phyloP scores from a whole-genome alignment of 2,329 filamentous ascomycete genomes.

The Phoma herbarum region DNA sequence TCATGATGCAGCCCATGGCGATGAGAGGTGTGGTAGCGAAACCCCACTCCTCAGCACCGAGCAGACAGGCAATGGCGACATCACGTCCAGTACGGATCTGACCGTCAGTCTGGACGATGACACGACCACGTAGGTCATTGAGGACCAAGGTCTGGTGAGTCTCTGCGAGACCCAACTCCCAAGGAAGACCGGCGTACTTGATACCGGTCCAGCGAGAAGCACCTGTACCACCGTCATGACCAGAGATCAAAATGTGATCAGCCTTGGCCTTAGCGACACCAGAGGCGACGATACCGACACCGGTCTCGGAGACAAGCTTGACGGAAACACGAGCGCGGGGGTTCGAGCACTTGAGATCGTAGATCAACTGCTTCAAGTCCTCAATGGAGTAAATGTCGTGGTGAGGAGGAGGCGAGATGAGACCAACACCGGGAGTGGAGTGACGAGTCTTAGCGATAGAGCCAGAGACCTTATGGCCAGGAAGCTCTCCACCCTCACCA shows the following conservation, averaged over 20 bases:
- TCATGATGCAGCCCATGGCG: constrained; percentile 96
- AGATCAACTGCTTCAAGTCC: constrained; percentile 96
- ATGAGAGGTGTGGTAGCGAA: constrained; percentile 95
- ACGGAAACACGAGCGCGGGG: constrained; percentile 91
- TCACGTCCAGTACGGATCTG: constrained; percentile 92
- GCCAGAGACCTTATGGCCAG: constrained; percentile 94
- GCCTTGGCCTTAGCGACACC: constrained; percentile 98
- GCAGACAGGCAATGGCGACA: constrained; percentile 90
- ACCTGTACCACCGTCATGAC: constrained; percentile 95
- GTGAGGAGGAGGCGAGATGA: constrained; percentile 94
- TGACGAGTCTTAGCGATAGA: constrained; percentile 94
- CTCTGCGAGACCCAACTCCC: constrained; percentile 95
- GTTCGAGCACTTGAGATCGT: constrained; percentile 96
- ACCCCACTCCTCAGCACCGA: constrained; percentile 98
- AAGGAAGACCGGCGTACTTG: constrained; percentile 96
- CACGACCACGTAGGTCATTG: constrained; percentile 93
- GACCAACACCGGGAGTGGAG: constrained; percentile 93
- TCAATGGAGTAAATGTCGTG: constrained; percentile 99
- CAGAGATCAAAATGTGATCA: constrained; percentile 95
- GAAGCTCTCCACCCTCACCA: constrained; percentile 95
- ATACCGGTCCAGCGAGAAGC: constrained; percentile 98
- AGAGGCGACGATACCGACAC: constrained; percentile 95
- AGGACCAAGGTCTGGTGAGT: constrained; percentile 96
- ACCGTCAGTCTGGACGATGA: constrained; percentile 95
- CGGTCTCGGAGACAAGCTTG: constrained; percentile 96